phyloP scores from a whole-genome alignment of 805 yeast genomes.

The Clavispora santaluciae region DNA sequence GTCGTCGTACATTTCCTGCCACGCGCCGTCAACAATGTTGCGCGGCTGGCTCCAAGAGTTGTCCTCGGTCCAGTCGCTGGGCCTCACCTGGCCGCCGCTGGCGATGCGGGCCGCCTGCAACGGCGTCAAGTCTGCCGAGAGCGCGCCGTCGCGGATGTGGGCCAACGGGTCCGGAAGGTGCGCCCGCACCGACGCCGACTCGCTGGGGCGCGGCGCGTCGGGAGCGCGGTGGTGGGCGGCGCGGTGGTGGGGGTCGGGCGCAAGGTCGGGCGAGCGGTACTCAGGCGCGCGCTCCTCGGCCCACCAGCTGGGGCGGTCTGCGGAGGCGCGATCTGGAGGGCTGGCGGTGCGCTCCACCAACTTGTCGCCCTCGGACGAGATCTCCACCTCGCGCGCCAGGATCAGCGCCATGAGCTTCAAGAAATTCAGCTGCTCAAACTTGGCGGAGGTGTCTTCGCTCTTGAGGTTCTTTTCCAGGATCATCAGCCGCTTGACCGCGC shows the following conservation, averaged over 20 bases:
- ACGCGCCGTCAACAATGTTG: slow-evolving; percentile 21
- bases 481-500: slow-evolving; percentile 34
- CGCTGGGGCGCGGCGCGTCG: slow-evolving; percentile 3
- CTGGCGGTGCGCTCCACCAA: slow-evolving; percentile 21
- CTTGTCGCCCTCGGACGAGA: slow-evolving; percentile 31
- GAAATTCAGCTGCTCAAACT: slow-evolving; percentile 33
- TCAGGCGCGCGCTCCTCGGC: slow-evolving; percentile 4
- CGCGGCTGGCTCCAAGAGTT: slow-evolving; percentile 15
- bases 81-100: slow-evolving; percentile 37
- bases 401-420: slow-evolving; percentile 37
- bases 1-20: slow-evolving; percentile 40
- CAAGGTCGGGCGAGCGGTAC: slow-evolving; percentile 9
- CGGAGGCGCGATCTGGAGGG: neutral
- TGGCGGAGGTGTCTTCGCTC: slow-evolving; percentile 25
- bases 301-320: too few species aligned
- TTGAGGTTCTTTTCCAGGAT: slow-evolving; percentile 16
- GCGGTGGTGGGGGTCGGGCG: slow-evolving; percentile 4
- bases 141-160: slow-evolving; percentile 37
- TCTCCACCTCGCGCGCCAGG: slow-evolving; percentile 32
- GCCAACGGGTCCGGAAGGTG: slow-evolving; percentile 42
- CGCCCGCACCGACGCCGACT: slow-evolving; percentile 13
- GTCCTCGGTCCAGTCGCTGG: slow-evolving; percentile 34
- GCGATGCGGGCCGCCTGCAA: slow-evolving; percentile 36
- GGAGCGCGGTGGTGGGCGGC: slow-evolving; percentile 9
- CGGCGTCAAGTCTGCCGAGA: slow-evolving; percentile 25